Percentiles rank a stretch among this genome's conserved stretches.
These are phyloP conservation scores for Saccharum spontaneum DNA, from an alignment of 176 grass and related monocot species.

Conservation along the genomic window DNA sequence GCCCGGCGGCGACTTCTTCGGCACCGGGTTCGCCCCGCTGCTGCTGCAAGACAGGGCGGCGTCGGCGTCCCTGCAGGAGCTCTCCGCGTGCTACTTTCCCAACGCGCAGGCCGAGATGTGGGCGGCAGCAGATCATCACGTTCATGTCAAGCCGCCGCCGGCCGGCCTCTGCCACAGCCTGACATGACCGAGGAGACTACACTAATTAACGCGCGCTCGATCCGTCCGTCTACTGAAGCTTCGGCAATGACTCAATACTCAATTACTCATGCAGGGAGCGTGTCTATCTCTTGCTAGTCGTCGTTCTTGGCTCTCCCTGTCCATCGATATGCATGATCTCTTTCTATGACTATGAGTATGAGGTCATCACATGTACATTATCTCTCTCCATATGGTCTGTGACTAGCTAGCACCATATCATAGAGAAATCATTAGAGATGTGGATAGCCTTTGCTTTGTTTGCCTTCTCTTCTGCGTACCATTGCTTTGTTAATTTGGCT, in stretches of 20 bases:
- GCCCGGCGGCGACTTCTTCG: slow-evolving; percentile 33
- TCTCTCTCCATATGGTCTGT: neutral
- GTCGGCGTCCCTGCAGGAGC: slow-evolving; percentile 31
- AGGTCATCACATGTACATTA: slow-evolving; percentile 56
- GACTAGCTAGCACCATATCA: neutral
- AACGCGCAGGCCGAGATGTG: slow-evolving; percentile 49
- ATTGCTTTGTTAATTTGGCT: neutral
- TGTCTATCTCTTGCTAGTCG: neutral
- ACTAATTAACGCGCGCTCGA: neutral
- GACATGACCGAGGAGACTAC: slow-evolving; percentile 10
- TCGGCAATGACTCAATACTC: neutral
- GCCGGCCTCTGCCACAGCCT: slow-evolving; percentile 57
- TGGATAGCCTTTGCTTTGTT: neutral
- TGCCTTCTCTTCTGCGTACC: neutral
- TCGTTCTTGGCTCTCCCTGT: neutral
- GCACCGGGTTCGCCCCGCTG: slow-evolving; percentile 26
- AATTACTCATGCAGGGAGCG: neutral
- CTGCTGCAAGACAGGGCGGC: slow-evolving; percentile 25
- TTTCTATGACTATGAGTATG: neutral
- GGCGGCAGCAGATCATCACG: neutral
- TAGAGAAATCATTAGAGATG: slow-evolving; percentile 31
- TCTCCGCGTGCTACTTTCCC: slow-evolving; percentile 55
- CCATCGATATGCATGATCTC: neutral
- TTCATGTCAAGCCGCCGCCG: slow-evolving; percentile 33
- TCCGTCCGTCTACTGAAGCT: no score